These are phyloP conservation scores for Pichia californica DNA, from an alignment of 805 yeast species.

Conservation along the genomic window DNA sequence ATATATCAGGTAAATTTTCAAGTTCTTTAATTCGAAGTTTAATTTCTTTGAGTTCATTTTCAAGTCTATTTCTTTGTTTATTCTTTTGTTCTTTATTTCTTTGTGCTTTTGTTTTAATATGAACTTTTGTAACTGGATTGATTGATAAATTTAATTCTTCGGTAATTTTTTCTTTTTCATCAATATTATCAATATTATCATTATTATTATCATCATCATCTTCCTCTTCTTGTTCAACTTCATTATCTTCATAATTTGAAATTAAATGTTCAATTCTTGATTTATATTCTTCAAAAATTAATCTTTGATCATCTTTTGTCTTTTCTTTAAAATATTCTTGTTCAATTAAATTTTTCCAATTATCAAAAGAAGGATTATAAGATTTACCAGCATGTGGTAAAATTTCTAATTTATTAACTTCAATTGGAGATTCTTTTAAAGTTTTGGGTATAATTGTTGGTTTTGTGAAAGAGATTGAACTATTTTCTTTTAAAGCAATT, in stretches of 20 bases:
- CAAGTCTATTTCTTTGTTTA: slow-evolving; percentile 50
- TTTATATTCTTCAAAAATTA: slow-evolving; percentile 55
- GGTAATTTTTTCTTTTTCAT: slow-evolving; percentile 31
- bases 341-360: slow-evolving; percentile 71
- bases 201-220: slow-evolving; percentile 35
- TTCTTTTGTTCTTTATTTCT: slow-evolving; percentile 66
- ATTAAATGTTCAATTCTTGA: slow-evolving; percentile 60
- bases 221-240: slow-evolving; percentile 39
- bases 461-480: slow-evolving; percentile 39
- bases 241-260: slow-evolving; percentile 53
- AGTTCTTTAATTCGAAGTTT: slow-evolving; percentile 58
- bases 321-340: slow-evolving; percentile 63
- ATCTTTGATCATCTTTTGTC: slow-evolving; percentile 57
- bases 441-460: slow-evolving; percentile 54
- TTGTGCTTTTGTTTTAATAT: slow-evolving; percentile 70
- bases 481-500: slow-evolving; percentile 28
- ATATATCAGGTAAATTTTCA: slow-evolving; percentile 41
- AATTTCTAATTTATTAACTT: slow-evolving; percentile 41
- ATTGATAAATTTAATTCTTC: slow-evolving; percentile 46
- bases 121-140: slow-evolving; percentile 61
- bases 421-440: slow-evolving; percentile 44
- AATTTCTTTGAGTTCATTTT: slow-evolving; percentile 46
- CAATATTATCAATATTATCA: slow-evolving; percentile 30
- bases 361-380: slow-evolving; percentile 79
- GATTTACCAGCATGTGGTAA: slow-evolving; percentile 85